Percentiles rank a stretch among this genome's conserved stretches.
These are phyloP conservation scores for Fusarium sacchari DNA, from an alignment of 2,329 filamentous ascomycete species.

Conservation along the genomic window DNA sequence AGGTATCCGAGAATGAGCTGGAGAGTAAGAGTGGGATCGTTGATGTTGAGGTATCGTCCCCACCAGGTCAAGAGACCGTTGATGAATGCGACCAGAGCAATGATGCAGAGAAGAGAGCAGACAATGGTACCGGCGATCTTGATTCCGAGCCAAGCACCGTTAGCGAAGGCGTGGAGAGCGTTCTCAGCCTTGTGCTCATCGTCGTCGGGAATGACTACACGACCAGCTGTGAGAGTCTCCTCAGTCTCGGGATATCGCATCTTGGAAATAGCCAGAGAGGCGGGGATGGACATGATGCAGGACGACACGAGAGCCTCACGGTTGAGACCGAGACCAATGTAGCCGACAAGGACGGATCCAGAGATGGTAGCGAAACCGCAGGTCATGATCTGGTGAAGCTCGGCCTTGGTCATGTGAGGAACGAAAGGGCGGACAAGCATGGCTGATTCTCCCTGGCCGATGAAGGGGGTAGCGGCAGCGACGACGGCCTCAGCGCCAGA, in stretches of 20 bases:
- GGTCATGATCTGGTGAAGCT: constrained; percentile 92
- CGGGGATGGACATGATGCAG: constrained; percentile 95
- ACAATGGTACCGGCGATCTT: constrained; percentile 89
- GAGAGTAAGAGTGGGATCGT: constrained; percentile 71
- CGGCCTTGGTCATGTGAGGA: constrained; percentile 83
- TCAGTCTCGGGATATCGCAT: constrained; percentile 89
- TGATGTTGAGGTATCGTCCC: constrained; percentile 81
- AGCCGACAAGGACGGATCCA: constrained; percentile 85
- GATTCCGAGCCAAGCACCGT: constrained; percentile 85
- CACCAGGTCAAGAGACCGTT: constrained; percentile 86
- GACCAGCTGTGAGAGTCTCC: constrained; percentile 84
- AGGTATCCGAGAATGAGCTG: constrained; percentile 81
- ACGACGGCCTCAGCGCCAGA: constrained; percentile 95
- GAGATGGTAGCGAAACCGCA: constrained; percentile 94
- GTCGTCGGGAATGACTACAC: constrained; percentile 83
- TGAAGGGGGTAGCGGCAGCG: constrained; percentile 91
- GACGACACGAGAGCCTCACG: constrained; percentile 87
- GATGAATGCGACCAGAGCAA: constrained; percentile 77
- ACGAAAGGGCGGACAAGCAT: constrained; percentile 93
- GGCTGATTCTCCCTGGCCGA: constrained; percentile 92
- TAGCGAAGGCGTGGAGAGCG: constrained; percentile 83
- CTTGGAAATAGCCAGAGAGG: constrained; percentile 88
- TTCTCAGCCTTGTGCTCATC: constrained; percentile 81
- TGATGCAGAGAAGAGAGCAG: constrained; percentile 82
- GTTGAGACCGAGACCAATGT: constrained; percentile 85